Evolutionary conservation across 192 early-diverging fungal genomes (phyloP).

Genomic region (Coemansia sp.): DNA sequence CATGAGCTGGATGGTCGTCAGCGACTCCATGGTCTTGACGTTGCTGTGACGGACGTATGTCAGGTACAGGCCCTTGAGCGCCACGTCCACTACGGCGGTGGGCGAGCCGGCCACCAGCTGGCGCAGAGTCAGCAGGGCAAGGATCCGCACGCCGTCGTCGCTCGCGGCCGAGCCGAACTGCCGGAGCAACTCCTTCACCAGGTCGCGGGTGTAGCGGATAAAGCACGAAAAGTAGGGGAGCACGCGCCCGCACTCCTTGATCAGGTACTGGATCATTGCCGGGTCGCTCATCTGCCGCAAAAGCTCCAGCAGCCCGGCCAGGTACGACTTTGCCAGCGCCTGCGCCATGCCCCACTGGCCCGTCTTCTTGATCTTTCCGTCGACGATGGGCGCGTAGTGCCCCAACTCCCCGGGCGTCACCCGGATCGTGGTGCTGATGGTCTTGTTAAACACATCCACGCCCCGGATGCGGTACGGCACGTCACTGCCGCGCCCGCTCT

Average conservation of each 20-base stretch:
- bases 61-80: constrained; percentile 74
- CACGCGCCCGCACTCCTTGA: constrained; percentile 73
- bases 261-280: constrained; percentile 75
- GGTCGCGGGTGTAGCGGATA: constrained; percentile 72
- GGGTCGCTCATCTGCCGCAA: constrained; percentile 77
- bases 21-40: constrained; percentile 71
- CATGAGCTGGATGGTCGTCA: constrained; percentile 86
- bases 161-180: constrained; percentile 51
- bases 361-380: constrained; percentile 26
- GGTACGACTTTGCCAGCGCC: constrained; percentile 76
- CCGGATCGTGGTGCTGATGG: constrained; percentile 69
- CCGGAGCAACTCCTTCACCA: constrained; percentile 56
- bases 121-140: constrained; percentile 79
- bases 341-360: constrained; percentile 64
- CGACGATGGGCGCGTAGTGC: constrained; percentile 54
- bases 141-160: constrained; percentile 68
- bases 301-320: constrained; percentile 67
- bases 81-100: constrained; percentile 57
- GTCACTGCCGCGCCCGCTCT: constrained; percentile 48
- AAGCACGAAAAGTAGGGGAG: constrained; percentile 78
- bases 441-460: constrained; percentile 69
- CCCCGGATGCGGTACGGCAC: constrained; percentile 68
- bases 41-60: constrained; percentile 74
- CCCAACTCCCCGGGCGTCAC: constrained; percentile 62
- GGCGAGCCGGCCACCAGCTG: constrained; percentile 56